Conservation (phyloP, 2,329 filamentous ascomycete species). For the Ophiostoma ips region DNA sequence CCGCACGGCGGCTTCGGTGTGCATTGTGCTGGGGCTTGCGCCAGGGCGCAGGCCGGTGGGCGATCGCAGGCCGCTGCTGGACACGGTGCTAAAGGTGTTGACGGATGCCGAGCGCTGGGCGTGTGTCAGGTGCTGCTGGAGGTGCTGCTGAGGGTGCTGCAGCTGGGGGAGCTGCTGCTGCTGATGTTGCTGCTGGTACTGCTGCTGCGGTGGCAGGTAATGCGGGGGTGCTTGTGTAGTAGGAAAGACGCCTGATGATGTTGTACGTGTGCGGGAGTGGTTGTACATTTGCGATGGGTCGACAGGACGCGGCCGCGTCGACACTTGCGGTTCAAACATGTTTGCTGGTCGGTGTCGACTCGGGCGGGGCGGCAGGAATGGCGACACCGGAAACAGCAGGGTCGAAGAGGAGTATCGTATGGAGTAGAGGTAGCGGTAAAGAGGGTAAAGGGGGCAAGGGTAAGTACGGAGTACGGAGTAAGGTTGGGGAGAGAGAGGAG, state of each 20-base stretch:
- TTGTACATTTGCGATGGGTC: conserved; percentile 27
- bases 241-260: conserved; percentile 40
- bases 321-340: conserved; percentile 20
- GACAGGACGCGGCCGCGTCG: conserved; percentile 18
- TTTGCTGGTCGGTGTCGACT: background rate
- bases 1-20: conserved; percentile 36
- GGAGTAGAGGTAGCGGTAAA: background rate
- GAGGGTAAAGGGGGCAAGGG: background rate
- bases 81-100: conserved; percentile 56
- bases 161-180: conserved; percentile 16
- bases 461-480: no score
- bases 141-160: conserved; percentile 19
- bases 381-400: no score
- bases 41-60: conserved; percentile 45
- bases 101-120: conserved; percentile 49
- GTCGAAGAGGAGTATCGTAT: no score
- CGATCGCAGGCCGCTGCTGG: conserved; percentile 34
- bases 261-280: conserved; percentile 42
- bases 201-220: conserved; percentile 15
- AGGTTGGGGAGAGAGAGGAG: background rate
- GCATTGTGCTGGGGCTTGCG: conserved; percentile 32
- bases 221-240: conserved; percentile 17
- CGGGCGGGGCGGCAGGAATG: no score
- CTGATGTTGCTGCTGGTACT: conserved; percentile 15
- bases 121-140: conserved; percentile 24